A percentile compares a stretch with the other conserved stretches of the same genome.
Conservation (phyloP, 192 early-diverging fungal genomes). For the Coemansia sp. region DNA sequence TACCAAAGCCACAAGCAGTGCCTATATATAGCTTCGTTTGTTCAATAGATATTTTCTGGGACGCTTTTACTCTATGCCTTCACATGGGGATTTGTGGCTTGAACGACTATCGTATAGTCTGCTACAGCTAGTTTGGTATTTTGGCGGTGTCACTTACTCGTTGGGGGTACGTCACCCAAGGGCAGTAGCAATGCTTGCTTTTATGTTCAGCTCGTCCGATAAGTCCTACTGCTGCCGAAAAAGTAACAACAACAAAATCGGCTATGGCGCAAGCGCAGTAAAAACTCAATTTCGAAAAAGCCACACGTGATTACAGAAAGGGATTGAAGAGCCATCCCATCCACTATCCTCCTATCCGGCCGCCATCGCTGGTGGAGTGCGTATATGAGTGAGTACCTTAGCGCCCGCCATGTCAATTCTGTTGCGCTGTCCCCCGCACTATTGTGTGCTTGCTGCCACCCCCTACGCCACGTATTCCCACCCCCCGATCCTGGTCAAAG, state of each 20-base stretch:
- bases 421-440: not conserved
- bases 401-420: not conserved
- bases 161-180: not conserved
- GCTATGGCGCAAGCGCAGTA: not conserved
- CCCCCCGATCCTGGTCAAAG: not conserved
- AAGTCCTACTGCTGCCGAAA: not conserved
- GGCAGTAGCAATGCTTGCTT: not conserved
- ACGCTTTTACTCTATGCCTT: not conserved
- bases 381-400: constrained; percentile 1
- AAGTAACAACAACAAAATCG: not conserved
- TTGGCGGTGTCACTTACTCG: not conserved
- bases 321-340: not conserved
- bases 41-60: not conserved
- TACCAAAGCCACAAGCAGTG: not conserved
- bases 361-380: not conserved
- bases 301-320: not conserved
- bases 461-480: not conserved
- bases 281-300: not conserved
- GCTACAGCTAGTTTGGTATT: not conserved
- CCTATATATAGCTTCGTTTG: not conserved
- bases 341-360: not conserved
- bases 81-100: constrained; percentile 1
- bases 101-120: not conserved
- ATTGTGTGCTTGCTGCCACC: not conserved
- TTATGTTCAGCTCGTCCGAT: not conserved